Base-by-base conservation (phyloP, 106 monocot species). In the Agapanthus africanus region DNA sequence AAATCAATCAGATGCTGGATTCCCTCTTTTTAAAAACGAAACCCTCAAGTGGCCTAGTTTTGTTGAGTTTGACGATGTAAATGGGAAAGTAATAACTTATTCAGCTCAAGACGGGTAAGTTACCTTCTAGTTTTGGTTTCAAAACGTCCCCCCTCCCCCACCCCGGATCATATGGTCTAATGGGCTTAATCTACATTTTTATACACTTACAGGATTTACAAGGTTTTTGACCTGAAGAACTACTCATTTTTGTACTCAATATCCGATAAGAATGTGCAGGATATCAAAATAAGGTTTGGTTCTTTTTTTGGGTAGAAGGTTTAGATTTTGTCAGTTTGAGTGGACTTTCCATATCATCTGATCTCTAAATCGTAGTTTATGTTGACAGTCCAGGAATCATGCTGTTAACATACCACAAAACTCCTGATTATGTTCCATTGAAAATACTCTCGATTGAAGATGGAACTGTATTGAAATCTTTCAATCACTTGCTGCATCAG, bases 61-160 rank as follows among this genome's bases (percentile, higher is more conserved):
- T 79, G 90, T 90, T 7, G 90, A 90, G 71, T 90, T 90, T 73
- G 90, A 90, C 67, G 90, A 90, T 83, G 90, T 90, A 38, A 90
- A 90, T 77, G 86, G 83, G 22, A 90, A 90, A 81, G 90, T 90
- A 40, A 78, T 90, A 16, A 90, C 90, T 2, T 90, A 90, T 66
- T 90, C 90, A 35, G 85, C 90, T 7, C 85, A 82, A 61, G 82
- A 90, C 69, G 82, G 89, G 89, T 90, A 76, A 64, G 72, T 54
- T 40, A 40, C 50, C 22, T 71, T 38, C 76, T 76, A 54, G 1
- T 42, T 65, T 34, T 60, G 25, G 42, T 31, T 42, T 44, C 4
- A n/a, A n/a, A n/a, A n/a, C n/a, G n/a, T n/a, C n/a, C n/a, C n/a
- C n/a, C n/a, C n/a, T n/a, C n/a, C n/a, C n/a, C n/a, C n/a, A n/a